Percentiles rank a stretch among this genome's conserved stretches.
Evolutionary conservation across 1,284 basidiomycete species (phyloP).

Genomic region (Golubevia sp.): DNA sequence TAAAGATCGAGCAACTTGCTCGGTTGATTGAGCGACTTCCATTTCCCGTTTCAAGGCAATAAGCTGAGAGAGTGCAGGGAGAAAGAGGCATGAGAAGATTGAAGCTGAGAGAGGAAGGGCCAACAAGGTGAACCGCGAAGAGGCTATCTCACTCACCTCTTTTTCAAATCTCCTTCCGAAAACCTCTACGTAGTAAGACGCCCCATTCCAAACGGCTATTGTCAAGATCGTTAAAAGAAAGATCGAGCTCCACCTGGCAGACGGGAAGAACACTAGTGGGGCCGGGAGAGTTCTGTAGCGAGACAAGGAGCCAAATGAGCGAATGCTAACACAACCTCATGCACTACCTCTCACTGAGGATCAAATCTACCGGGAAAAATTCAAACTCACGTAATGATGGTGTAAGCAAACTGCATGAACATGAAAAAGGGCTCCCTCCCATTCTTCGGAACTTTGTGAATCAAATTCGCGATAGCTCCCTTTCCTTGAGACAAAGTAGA

Average conservation of each 20-base stretch:
- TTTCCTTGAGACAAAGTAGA: slow-evolving; percentile 39
- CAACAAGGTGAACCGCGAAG: slow-evolving; percentile 62
- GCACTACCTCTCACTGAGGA: too few species aligned
- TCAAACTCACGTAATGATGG: slow-evolving; percentile 82
- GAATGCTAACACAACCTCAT: too few species aligned
- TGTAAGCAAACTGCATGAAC: slow-evolving; percentile 70
- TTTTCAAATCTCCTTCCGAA: slow-evolving; percentile 88
- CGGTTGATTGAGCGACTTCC: too few species aligned
- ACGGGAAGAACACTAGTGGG: slow-evolving; percentile 78
- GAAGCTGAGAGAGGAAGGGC: too few species aligned
- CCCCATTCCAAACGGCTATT: slow-evolving; percentile 81
- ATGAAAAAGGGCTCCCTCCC: slow-evolving; percentile 34
- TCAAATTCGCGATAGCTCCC: slow-evolving; percentile 38
- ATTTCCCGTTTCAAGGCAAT: too few species aligned
- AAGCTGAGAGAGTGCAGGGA: too few species aligned
- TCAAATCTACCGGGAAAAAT: too few species aligned
- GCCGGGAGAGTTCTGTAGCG: slow-evolving; percentile 84
- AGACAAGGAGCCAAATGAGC: too few species aligned
- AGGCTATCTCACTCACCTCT: slow-evolving; percentile 63
- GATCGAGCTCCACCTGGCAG: slow-evolving; percentile 72
- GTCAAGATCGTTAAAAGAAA: slow-evolving; percentile 79
- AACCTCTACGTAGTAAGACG: slow-evolving; percentile 80
- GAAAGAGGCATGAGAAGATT: too few species aligned
- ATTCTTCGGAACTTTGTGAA: slow-evolving; percentile 29
- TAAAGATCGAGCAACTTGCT: too few species aligned